phyloP scores from a whole-genome alignment of 2,329 filamentous ascomycete genomes.

The Sarocladium strictum region DNA sequence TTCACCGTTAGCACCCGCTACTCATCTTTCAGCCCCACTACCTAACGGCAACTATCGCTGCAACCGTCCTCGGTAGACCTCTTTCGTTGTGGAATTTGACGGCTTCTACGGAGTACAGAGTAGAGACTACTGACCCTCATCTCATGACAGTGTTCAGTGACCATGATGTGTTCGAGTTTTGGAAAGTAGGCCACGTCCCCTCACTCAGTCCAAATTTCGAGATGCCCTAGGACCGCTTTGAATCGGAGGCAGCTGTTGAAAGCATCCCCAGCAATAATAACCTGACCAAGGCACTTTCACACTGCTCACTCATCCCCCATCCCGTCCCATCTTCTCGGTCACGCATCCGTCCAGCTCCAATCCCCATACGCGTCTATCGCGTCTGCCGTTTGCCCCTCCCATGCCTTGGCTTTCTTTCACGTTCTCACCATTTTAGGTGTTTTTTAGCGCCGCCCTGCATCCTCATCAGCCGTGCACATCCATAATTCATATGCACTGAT shows the following conservation, averaged over 20 bases:
- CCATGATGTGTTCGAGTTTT: too few relatives aligned
- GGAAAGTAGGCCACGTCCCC: too few relatives aligned
- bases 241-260: too few relatives aligned
- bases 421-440: background rate
- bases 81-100: too few relatives aligned
- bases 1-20: background rate
- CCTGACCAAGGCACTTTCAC: background rate
- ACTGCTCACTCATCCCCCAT: background rate
- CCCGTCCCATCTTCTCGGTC: background rate
- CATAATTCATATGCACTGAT: background rate
- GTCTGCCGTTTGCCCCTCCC: background rate
- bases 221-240: too few relatives aligned
- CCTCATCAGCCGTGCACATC: too few relatives aligned
- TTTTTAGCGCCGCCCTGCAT: background rate
- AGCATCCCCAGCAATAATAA: background rate
- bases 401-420: background rate
- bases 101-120: too few relatives aligned
- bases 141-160: too few relatives aligned
- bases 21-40: background rate
- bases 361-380: conserved; percentile 4
- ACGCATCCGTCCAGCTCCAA: background rate
- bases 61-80: too few relatives aligned
- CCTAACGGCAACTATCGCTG: conserved; percentile 3
- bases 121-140: too few relatives aligned
- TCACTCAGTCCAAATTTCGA: too few relatives aligned